phyloP scores from a whole-genome alignment of 2,329 filamentous ascomycete species.

The Fusarium camptoceras region DNA sequence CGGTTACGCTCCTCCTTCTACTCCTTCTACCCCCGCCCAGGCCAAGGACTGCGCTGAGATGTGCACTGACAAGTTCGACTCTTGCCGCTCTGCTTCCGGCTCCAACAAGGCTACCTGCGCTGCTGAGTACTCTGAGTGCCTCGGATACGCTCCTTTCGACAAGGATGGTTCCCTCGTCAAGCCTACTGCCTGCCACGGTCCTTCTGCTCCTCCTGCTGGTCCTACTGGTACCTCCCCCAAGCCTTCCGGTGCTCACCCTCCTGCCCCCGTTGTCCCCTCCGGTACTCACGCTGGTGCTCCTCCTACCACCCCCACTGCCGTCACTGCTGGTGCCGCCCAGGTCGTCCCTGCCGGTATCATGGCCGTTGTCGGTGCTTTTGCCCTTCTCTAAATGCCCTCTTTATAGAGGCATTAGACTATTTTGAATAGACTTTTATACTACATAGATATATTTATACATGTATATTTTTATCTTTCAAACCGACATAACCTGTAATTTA shows the following conservation, averaged over 20 bases:
- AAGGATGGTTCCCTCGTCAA: conserved; percentile 6
- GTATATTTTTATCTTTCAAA: not conserved
- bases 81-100: not conserved
- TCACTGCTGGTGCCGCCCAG: conserved; percentile 38
- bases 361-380: conserved; percentile 43
- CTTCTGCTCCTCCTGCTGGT: conserved; percentile 11
- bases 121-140: conserved; percentile 15
- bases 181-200: conserved; percentile 12
- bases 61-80: conserved; percentile 7
- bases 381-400: conserved; percentile 39
- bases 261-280: conserved; percentile 19
- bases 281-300: not conserved
- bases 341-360: conserved; percentile 40
- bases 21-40: conserved; percentile 25
- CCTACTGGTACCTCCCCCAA: conserved; percentile 30
- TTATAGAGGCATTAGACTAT: not conserved
- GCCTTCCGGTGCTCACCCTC: conserved; percentile 31
- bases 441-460: conserved; percentile 2
- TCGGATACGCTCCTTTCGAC: conserved; percentile 17
- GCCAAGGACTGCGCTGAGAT: conserved; percentile 26
- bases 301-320: conserved; percentile 14
- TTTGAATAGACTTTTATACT: not conserved
- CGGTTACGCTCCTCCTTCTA: conserved; percentile 29
- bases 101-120: conserved; percentile 15
- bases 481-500: accelerated